Evolutionary conservation across 225 moss, liverwort and hornwort species (phyloP).

Genomic region (Pleurozium schreberi): DNA sequence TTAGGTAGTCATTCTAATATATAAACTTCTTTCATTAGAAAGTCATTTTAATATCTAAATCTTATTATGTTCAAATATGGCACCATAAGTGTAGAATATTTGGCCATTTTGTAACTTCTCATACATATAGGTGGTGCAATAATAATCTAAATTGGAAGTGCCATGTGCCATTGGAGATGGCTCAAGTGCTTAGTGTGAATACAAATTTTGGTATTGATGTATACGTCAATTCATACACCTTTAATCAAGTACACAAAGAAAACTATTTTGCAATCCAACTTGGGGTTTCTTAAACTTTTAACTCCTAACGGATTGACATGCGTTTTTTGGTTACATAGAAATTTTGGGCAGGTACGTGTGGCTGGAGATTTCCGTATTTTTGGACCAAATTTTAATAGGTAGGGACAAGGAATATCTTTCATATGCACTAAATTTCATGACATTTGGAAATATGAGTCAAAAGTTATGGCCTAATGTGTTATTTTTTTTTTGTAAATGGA

Average conservation of each 20-base stretch:
- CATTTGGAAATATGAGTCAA: too few relatives aligned
- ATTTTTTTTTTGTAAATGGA: too few relatives aligned
- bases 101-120: background rate
- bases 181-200: background rate
- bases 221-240: background rate
- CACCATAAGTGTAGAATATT: accelerated
- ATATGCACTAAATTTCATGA: too few relatives aligned
- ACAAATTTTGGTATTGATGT: background rate
- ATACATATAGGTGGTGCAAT: background rate
- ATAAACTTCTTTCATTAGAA: background rate
- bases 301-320: too few relatives aligned
- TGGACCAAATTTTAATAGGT: too few relatives aligned
- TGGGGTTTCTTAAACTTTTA: background rate
- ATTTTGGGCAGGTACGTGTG: too few relatives aligned
- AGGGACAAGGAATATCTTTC: too few relatives aligned
- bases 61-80: background rate
- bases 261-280: accelerated
- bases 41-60: background rate
- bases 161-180: background rate
- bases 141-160: background rate
- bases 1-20: too few relatives aligned
- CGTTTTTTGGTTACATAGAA: too few relatives aligned
- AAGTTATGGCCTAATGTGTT: too few relatives aligned
- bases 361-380: too few relatives aligned
- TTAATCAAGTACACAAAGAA: background rate